Conservation (phyloP, 1,284 basidiomycete genomes). For the Salmacisia buchloeana region DNA sequence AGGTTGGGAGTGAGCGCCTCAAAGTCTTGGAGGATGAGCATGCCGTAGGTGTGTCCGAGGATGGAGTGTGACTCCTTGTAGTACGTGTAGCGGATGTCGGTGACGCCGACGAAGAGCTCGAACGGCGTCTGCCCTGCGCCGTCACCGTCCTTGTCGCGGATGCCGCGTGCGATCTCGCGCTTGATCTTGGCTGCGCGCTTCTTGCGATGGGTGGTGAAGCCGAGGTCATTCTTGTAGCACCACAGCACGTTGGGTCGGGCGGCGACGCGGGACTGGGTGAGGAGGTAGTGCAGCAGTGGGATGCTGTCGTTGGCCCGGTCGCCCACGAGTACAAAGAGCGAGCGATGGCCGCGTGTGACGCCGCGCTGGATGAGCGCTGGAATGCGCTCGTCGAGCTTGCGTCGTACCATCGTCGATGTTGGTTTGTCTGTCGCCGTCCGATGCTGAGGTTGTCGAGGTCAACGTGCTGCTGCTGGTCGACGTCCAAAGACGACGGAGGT, state of each 20-base stretch:
- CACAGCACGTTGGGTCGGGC: slow-evolving; percentile 41
- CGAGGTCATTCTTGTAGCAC: slow-evolving; percentile 49
- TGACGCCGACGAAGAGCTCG: slow-evolving; percentile 97
- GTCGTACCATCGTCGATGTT: slow-evolving; percentile 31
- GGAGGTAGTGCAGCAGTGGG: slow-evolving; percentile 88
- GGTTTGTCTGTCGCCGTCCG: too few relatives aligned
- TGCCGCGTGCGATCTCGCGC: slow-evolving; percentile 63
- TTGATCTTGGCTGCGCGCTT: slow-evolving; percentile 58
- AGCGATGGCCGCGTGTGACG: slow-evolving; percentile 74
- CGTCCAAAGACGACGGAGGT: too few relatives aligned
- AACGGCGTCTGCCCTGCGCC: slow-evolving; percentile 71
- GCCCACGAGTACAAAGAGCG: slow-evolving; percentile 94
- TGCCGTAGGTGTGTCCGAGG: slow-evolving; percentile 94
- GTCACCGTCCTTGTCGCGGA: slow-evolving; percentile 80
- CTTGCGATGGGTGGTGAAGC: slow-evolving; percentile 73
- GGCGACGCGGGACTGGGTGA: slow-evolving; percentile 40
- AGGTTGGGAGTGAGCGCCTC: slow-evolving; percentile 97
- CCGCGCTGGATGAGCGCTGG: slow-evolving; percentile 87
- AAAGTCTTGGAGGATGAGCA: slow-evolving; percentile 96
- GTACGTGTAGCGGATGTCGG: slow-evolving; percentile 82
- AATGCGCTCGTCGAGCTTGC: slow-evolving; percentile 70
- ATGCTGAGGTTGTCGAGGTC: too few relatives aligned
- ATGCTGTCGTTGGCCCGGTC: slow-evolving; percentile 93
- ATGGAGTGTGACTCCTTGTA: slow-evolving; percentile 50
- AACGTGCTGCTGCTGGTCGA: too few relatives aligned